Conservation (phyloP, 495 filamentous ascomycete species). For the Xylaria telfairii region DNA sequence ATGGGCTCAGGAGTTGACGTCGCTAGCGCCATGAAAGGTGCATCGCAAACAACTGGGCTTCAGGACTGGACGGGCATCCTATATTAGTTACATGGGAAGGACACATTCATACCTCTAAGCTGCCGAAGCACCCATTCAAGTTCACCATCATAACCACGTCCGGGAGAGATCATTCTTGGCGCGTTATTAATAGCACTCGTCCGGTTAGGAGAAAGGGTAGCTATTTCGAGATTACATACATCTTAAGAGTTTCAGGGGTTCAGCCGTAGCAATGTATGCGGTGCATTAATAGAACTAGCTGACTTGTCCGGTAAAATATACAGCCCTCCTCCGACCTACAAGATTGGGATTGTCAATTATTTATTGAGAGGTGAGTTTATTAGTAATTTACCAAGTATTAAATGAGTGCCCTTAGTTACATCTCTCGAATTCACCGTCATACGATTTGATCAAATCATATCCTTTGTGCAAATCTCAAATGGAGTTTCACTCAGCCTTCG, state of each 20-base stretch:
- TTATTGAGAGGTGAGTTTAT: neutral
- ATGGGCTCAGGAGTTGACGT: conserved; percentile 29
- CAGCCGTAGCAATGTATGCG: too few relatives aligned
- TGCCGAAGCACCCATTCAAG: neutral
- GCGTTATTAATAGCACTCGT: neutral
- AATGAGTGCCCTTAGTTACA: neutral
- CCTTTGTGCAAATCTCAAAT: neutral
- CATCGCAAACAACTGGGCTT: conserved; percentile 19
- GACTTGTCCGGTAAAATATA: neutral
- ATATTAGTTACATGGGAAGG: neutral
- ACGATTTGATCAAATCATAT: neutral
- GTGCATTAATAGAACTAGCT: too few relatives aligned
- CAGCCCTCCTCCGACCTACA: neutral
- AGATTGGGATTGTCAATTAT: neutral
- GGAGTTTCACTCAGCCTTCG: neutral
- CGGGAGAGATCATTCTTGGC: neutral
- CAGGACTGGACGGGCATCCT: conserved; percentile 30
- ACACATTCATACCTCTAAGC: neutral
- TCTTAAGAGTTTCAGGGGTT: neutral
- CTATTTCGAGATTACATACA: too few relatives aligned
- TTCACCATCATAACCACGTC: neutral
- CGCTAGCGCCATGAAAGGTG: conserved; percentile 31
- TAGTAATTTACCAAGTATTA: neutral
- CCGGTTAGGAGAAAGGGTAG: neutral
- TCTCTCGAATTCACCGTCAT: neutral